Conservation (phyloP, 345 rosid genomes). For the Bruguiera sexangula region DNA sequence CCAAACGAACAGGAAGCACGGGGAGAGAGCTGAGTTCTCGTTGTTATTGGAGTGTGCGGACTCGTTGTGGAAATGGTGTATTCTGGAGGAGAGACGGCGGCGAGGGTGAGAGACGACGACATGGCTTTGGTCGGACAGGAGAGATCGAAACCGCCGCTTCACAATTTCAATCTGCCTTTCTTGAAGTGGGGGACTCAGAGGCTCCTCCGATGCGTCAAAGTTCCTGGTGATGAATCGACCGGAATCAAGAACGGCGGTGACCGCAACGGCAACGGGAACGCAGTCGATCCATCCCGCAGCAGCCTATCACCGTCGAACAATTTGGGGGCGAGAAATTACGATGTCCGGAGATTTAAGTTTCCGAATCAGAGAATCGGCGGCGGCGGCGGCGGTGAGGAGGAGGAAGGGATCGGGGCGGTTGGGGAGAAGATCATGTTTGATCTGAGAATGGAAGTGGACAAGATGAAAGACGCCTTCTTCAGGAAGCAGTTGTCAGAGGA, state of each 20-base stretch:
- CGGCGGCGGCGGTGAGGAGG: conserved; percentile 8
- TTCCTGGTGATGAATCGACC: conserved; percentile 1
- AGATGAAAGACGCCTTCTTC: conserved; percentile 30
- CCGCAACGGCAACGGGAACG: background rate
- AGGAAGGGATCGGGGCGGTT: conserved; percentile 59
- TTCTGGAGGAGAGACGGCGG: conserved; percentile 10
- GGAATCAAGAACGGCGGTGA: background rate
- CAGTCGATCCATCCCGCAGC: conserved; percentile 7
- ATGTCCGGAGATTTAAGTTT: conserved; percentile 7
- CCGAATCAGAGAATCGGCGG: conserved; percentile 10
- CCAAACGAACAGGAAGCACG: background rate
- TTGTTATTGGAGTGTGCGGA: background rate
- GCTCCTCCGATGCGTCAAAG: conserved; percentile 24
- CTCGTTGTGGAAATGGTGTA: conserved; percentile 15
- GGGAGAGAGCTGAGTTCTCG: background rate
- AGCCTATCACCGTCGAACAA: conserved; percentile 34
- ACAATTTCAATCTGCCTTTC: conserved; percentile 26
- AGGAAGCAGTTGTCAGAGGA: conserved; percentile 18
- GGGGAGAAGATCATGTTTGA: conserved; percentile 44
- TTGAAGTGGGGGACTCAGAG: conserved; percentile 33
- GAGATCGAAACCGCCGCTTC: conserved; percentile 33
- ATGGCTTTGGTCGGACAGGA: conserved; percentile 9
- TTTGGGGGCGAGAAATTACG: conserved; percentile 14
- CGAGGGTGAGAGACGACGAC: background rate
- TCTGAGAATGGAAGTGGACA: conserved; percentile 36